Evolutionary conservation across 2,329 filamentous ascomycete genomes (phyloP), one percentile per base, ranked within the genome.

Genomic region (Simplicillium aogashimaense): DNA sequence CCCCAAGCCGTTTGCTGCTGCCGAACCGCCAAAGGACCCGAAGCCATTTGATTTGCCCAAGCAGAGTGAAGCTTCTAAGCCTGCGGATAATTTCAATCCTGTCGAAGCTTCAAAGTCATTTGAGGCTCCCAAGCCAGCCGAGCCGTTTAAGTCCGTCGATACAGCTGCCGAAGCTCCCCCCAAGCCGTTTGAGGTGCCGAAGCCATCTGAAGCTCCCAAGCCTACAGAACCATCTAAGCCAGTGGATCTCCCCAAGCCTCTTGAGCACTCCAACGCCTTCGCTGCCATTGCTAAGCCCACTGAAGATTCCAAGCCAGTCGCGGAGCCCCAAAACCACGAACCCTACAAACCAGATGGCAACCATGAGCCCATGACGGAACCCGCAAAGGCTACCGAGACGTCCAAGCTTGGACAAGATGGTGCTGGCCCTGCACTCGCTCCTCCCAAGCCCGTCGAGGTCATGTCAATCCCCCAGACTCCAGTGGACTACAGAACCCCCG

Each of bases 401-500:
- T 28, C 36, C 7, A 36, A 34, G 35, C 35, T 33, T 16, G 40
- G 12, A 9, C 28, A 33, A 4, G 18, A 25, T 18, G 14, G 9
- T 5, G 16, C 11, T 7, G 30, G 31, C 33, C 3, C 31, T 3
- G 34, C 14, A 13, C 18, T 32, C 4, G 34, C 39, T 13, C 38
- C 32, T 29, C 55, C 59, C 8, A 59, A 58, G 45, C 56, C 60
- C 5, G 60, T 61, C 30, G 58, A 64, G 48, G 47, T 63, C 35
- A 51, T 49, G 16, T 59, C 59, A 13, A 54, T 57, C 7, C 57
- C 58, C 14, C 47, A 63, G 47, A 65, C 59, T 8, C 62, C 63
- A 16, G 39, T 61, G 38, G 55, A 61, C 33, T 48, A 49, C 14
- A 43, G 44, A 35, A 62, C 61, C 20, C 58, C 61, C 2, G 59